These are phyloP conservation scores for Vitis cinerea DNA, from an alignment of 164 flowering plant species.

Conservation along the genomic window DNA sequence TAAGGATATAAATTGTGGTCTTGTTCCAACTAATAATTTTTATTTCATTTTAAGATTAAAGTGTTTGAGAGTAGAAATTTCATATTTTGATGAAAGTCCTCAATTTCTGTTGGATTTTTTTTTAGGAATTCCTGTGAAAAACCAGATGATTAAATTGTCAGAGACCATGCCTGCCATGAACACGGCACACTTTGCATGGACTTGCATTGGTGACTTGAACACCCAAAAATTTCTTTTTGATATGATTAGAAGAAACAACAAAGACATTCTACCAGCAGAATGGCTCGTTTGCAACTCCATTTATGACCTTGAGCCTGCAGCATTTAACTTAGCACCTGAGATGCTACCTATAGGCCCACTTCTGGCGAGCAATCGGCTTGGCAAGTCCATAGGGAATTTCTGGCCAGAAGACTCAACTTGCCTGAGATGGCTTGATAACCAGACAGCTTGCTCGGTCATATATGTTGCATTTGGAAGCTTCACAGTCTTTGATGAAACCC, in stretches of 20 bases:
- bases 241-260: neutral
- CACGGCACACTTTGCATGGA: conserved; percentile 23
- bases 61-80: no score
- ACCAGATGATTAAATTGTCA: conserved; percentile 23
- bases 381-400: conserved; percentile 17
- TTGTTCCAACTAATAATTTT: no score
- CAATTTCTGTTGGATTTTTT: neutral
- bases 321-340: conserved; percentile 11
- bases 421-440: conserved; percentile 43
- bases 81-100: neutral
- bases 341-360: conserved; percentile 39
- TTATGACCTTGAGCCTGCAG: conserved; percentile 37
- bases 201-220: conserved; percentile 12
- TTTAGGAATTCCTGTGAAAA: conserved; percentile 22
- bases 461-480: conserved; percentile 59
- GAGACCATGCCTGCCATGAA: conserved; percentile 28
- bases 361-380: conserved; percentile 11
- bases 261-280: conserved; percentile 12
- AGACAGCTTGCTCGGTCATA: conserved; percentile 34
- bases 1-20: no score
- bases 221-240: conserved; percentile 16
- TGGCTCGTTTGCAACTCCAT: conserved; percentile 33
- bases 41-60: no score
- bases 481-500: conserved; percentile 23
- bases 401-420: conserved; percentile 45